Base-by-base conservation (phyloP, 2,329 filamentous ascomycete species). In the Scortechinia acanthostroma region DNA sequence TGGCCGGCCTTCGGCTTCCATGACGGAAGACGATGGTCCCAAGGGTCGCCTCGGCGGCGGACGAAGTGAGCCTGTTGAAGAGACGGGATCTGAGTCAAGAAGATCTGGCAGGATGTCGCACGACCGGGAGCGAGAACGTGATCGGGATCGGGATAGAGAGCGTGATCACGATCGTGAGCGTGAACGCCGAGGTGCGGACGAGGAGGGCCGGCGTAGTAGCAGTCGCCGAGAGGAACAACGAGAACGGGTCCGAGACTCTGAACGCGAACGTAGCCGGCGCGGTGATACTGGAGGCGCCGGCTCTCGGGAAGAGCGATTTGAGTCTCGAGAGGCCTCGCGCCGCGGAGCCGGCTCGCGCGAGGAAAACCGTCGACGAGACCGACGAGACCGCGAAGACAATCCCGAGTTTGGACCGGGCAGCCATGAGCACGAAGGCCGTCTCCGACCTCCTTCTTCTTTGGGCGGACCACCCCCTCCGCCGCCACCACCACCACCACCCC, bases 21-120 rank as follows among this genome's bases (percentile, higher is more conserved):
- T n/a, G 10, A 30, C 42, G 35, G 22, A 35, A 22, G 47, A 46
- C 6, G 25, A 43, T 22, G 28, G 42, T n/a, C 48, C 46, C 4
- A 43, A 45, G 42, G 47, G 46, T 15, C 56, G 58, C 5, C 46
- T 51, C 15, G 55, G 60, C 33, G 52, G 35, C 6, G 35, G 35
- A 15, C 10, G 35, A 13, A 17, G 35, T 40, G 35, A 40, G 6
- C 17, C 20, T 6, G 6, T 40, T 6, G 35, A 40, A 6, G 35
- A 40, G 13, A 6, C 35, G 14, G 35, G 10, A 15, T 19, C 35
- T 30, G 25, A 30, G 25, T n/a, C 25, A 30, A 10, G 25, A n/a
- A n/a, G n/a, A n/a, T n/a, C n/a, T n/a, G n/a, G n/a, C 10, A 10
- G 25, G n/a, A n/a, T 10, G 25, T n/a, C 25, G 25, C 25, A n/a